Percentiles rank a stretch among this genome's conserved stretches.
Conservation (phyloP, 2,329 filamentous ascomycete species). For the Peltaster fructicola region DNA sequence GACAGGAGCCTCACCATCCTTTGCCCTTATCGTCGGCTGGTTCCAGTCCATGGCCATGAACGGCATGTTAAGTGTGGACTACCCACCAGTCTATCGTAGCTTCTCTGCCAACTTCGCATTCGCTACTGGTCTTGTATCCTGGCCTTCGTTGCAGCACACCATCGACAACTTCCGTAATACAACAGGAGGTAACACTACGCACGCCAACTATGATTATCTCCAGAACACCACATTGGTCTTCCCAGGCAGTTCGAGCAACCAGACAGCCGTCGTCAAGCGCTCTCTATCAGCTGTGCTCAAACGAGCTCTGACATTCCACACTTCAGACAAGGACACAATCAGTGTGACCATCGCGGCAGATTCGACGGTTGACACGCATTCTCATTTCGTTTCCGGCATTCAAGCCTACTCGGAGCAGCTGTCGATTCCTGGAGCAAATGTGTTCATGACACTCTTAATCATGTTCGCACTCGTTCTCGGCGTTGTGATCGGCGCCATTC, state of each 20-base stretch:
- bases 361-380: conserved; percentile 28
- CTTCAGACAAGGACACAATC: conserved; percentile 7
- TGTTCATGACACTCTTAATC: conserved; percentile 88
- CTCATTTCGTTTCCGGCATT: conserved; percentile 52
- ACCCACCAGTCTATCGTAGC: conserved; percentile 72
- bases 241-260: conserved; percentile 38
- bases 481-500: conserved; percentile 65
- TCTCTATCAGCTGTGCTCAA: conserved; percentile 6
- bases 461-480: conserved; percentile 77
- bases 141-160: conserved; percentile 57
- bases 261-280: too few relatives aligned
- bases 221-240: conserved; percentile 60
- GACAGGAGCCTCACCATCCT: conserved; percentile 62
- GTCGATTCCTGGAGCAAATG: conserved; percentile 71
- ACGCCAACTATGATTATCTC: conserved; percentile 59
- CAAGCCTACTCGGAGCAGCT: conserved; percentile 70
- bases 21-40: conserved; percentile 69
- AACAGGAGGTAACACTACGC: conserved; percentile 75
- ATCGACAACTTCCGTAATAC: conserved; percentile 68
- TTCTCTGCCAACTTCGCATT: conserved; percentile 91
- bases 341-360: conserved; percentile 15
- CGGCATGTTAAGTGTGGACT: conserved; percentile 84
- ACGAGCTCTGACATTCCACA: conserved; percentile 8
- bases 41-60: conserved; percentile 92
- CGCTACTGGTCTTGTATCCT: conserved; percentile 68